These are phyloP conservation scores for Trapa incisa DNA, from an alignment of 345 rosid genomes.

Conservation along the genomic window DNA sequence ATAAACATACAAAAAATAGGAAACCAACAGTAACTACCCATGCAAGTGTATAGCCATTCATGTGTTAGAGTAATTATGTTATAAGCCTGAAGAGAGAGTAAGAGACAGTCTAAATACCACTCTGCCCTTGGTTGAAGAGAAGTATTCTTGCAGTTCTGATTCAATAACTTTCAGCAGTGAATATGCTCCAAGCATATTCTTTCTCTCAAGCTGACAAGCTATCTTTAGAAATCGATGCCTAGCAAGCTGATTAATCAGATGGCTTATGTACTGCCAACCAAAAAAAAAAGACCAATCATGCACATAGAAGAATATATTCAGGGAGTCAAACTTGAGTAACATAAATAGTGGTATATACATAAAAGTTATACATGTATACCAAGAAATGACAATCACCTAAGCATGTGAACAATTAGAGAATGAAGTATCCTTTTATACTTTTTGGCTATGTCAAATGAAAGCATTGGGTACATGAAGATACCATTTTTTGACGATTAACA, in stretches of 20 bases:
- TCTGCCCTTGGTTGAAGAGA: slow-evolving; percentile 72
- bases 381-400: not conserved
- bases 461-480: slow-evolving; percentile 15
- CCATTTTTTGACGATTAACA: slow-evolving; percentile 72
- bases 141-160: slow-evolving; percentile 77
- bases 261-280: slow-evolving; percentile 67
- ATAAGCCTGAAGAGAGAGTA: not conserved
- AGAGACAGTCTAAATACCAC: slow-evolving; percentile 39
- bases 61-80: not conserved
- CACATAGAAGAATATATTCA: not conserved
- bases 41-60: not conserved
- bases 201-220: slow-evolving; percentile 85
- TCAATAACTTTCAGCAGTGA: slow-evolving; percentile 78
- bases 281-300: slow-evolving; percentile 1
- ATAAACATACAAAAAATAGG: not conserved
- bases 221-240: slow-evolving; percentile 81
- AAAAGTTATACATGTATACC: not conserved
- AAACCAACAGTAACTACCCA: not conserved
- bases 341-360: not conserved
- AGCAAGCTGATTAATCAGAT: slow-evolving; percentile 84
- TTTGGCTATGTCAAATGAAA: not conserved
- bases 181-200: slow-evolving; percentile 82
- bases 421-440: not conserved
- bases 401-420: not conserved
- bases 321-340: not conserved